A percentile compares a stretch with the other conserved stretches of the same genome.
These are phyloP conservation scores for Tripterygium wilfordii DNA, from an alignment of 177 flowering plant genomes.

Conservation along the genomic window DNA sequence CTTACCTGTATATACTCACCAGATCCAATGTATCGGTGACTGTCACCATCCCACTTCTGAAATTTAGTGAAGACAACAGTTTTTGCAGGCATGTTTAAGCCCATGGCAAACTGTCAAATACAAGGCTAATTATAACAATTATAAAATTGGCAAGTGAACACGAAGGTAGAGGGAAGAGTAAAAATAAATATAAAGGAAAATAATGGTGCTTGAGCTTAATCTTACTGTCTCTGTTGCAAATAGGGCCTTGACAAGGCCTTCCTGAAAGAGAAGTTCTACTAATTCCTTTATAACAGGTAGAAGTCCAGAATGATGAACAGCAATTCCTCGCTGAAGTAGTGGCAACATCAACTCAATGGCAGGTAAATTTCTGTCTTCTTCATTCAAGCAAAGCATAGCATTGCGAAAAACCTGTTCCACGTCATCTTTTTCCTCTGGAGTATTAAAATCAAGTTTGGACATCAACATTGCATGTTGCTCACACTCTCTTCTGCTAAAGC, in stretches of 20 bases:
- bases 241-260: slow-evolving; percentile 98
- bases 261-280: slow-evolving; percentile 97
- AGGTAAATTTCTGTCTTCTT: slow-evolving; percentile 89
- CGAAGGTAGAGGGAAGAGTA: too few species aligned
- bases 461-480: slow-evolving; percentile 98
- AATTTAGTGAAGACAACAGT: slow-evolving; percentile 93
- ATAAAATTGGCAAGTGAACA: too few species aligned
- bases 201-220: too few species aligned
- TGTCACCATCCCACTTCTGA: slow-evolving; percentile 98
- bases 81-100: slow-evolving; percentile 99
- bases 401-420: slow-evolving; percentile 77
- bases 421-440: slow-evolving; percentile 73
- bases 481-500: slow-evolving; percentile 97
- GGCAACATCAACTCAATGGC: slow-evolving; percentile 96
- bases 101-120: slow-evolving; percentile 89
- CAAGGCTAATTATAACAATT: too few species aligned
- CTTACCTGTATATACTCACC: slow-evolving; percentile 99
- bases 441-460: slow-evolving; percentile 94
- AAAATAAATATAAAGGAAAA: too few species aligned
- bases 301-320: slow-evolving; percentile 99
- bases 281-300: slow-evolving; percentile 96
- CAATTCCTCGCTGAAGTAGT: slow-evolving; percentile 92
- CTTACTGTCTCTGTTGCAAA: slow-evolving; percentile 98
- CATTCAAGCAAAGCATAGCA: slow-evolving; percentile 81
- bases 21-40: slow-evolving; percentile 88